phyloP scores from a whole-genome alignment of 768 basidiomycete genomes.

The Rhizopogon vinicolor region DNA sequence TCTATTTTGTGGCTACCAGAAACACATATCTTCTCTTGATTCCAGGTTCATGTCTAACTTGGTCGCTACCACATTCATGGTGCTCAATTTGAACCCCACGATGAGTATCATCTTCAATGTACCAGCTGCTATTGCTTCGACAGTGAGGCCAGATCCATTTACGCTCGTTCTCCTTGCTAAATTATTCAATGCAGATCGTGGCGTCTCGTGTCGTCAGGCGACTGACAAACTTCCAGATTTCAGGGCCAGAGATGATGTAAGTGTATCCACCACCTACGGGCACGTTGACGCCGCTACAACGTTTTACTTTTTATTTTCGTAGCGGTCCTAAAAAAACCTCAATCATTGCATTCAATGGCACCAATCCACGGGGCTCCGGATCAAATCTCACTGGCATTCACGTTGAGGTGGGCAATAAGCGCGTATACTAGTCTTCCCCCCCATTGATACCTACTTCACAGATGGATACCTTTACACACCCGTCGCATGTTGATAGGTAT shows the following conservation, averaged over 20 bases:
- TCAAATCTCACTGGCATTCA: constrained; percentile 18
- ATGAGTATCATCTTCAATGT: constrained; percentile 68
- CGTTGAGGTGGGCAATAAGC: constrained; percentile 26
- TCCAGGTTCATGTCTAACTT: constrained; percentile 36
- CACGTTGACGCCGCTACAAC: neutral
- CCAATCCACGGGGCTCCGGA: neutral
- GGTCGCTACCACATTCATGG: constrained; percentile 55
- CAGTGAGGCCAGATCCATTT: constrained; percentile 29
- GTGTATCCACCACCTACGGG: neutral
- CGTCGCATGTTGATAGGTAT: constrained; percentile 1
- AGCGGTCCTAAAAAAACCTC: constrained; percentile 19
- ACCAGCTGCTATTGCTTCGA: constrained; percentile 53
- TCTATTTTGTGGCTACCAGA: constrained; percentile 19
- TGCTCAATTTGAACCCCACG: constrained; percentile 57
- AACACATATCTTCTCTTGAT: neutral
- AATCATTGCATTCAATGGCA: constrained; percentile 12
- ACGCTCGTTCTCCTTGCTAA: neutral
- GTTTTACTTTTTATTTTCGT: neutral
- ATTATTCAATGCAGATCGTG: constrained; percentile 38
- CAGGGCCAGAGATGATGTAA: constrained; percentile 25
- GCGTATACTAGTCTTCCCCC: neutral
- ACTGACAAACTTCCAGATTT: constrained; percentile 42
- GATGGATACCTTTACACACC: constrained; percentile 26
- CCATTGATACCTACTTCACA: constrained; percentile 6
- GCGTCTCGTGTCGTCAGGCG: constrained; percentile 59